phyloP scores from a whole-genome alignment of 768 basidiomycete genomes.

The Kwoniella botswanensis region DNA sequence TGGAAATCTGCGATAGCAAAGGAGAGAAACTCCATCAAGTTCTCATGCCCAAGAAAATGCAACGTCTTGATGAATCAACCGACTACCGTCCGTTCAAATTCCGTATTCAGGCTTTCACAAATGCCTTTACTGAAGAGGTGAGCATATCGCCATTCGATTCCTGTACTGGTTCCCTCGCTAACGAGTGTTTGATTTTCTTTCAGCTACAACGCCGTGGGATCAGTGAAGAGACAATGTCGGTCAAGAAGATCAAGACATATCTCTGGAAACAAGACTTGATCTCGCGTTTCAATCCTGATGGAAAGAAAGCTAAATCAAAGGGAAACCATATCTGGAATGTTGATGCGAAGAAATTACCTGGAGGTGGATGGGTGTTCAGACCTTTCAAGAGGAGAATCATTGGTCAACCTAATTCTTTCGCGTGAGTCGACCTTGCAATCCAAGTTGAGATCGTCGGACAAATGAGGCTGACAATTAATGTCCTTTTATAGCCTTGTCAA shows the following conservation, averaged over 20 bases:
- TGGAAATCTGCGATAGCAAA: conserved; percentile 90
- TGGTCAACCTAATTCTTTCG: conserved; percentile 77
- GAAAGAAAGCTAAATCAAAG: conserved; percentile 98
- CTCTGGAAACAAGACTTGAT: conserved; percentile 91
- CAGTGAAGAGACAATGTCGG: conserved; percentile 91
- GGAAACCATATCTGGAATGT: conserved; percentile 99
- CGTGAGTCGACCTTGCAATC: conserved; percentile 54
- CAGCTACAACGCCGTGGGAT: conserved; percentile 84
- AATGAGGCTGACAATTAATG: background rate
- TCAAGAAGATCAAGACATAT: conserved; percentile 94
- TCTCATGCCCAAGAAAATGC: conserved; percentile 97
- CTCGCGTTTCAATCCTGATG: conserved; percentile 96
- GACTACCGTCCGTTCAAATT: conserved; percentile 99
- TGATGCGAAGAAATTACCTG: conserved; percentile 77
- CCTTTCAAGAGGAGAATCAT: conserved; percentile 87
- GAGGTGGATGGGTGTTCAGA: conserved; percentile 80
- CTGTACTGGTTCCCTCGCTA: background rate
- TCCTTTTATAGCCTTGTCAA: conserved; percentile 42
- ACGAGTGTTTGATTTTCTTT: no score
- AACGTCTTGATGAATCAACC: conserved; percentile 89
- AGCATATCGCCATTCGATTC: conserved; percentile 11
- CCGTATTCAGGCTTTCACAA: conserved; percentile 96
- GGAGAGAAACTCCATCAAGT: conserved; percentile 98
- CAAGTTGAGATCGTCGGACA: no score
- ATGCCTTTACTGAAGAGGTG: conserved; percentile 91